Evolutionary conservation across 192 early-diverging fungal genomes (phyloP).

Genomic region (Coemansia sp.): DNA sequence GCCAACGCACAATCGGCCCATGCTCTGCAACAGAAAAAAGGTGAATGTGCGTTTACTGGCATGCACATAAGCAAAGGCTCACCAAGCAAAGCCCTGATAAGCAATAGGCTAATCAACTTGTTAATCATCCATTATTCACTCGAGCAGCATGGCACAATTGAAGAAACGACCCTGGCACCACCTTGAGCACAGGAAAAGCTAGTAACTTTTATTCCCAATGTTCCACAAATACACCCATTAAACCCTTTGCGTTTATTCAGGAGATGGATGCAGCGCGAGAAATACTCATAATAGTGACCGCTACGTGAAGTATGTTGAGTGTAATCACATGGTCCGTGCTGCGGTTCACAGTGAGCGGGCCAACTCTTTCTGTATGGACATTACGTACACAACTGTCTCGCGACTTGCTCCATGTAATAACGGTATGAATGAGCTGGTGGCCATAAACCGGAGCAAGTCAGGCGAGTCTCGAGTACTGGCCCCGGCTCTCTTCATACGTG

Average conservation of each 20-base stretch:
- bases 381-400: slow-evolving; percentile 18
- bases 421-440: too few species aligned
- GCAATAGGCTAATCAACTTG: too few species aligned
- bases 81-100: too few species aligned
- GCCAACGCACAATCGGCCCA: neutral
- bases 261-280: slow-evolving; percentile 2
- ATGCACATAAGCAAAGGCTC: neutral
- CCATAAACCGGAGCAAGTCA: neutral
- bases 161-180: too few species aligned
- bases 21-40: too few species aligned
- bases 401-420: slow-evolving; percentile 14
- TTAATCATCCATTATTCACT: too few species aligned
- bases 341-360: slow-evolving; percentile 12
- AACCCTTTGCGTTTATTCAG: too few species aligned
- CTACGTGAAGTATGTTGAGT: neutral
- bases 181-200: too few species aligned
- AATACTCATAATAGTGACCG: neutral
- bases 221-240: too few species aligned
- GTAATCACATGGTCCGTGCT: neutral
- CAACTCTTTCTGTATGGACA: slow-evolving; percentile 15
- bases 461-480: slow-evolving; percentile 11
- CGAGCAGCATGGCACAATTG: too few species aligned
- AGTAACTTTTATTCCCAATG: too few species aligned
- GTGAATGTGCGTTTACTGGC: too few species aligned
- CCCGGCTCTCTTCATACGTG: neutral